A percentile compares a stretch with the other conserved stretches of the same genome.
Evolutionary conservation across 2,329 filamentous ascomycete genomes (phyloP).

Genomic region (Dissoconium aciculare): DNA sequence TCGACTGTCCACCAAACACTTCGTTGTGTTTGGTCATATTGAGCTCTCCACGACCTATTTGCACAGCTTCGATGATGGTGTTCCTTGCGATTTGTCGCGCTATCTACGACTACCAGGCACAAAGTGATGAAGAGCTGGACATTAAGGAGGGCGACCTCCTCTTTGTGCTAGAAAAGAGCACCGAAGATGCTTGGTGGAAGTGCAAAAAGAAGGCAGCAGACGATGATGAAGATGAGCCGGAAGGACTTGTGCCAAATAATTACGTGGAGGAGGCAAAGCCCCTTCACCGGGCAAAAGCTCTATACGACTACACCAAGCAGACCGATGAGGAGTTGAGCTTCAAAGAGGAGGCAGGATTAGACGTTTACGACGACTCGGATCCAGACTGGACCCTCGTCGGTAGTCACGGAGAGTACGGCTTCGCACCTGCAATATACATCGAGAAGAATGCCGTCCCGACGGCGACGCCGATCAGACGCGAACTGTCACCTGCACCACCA

Average conservation of each 20-base stretch:
- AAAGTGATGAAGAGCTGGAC: slow-evolving; percentile 70
- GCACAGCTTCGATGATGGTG: slow-evolving; percentile 53
- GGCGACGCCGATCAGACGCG: slow-evolving; percentile 24
- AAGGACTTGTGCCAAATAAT: slow-evolving; percentile 82
- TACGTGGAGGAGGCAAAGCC: slow-evolving; percentile 76
- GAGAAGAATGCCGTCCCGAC: slow-evolving; percentile 45
- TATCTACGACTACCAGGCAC: slow-evolving; percentile 82
- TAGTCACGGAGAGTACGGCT: slow-evolving; percentile 71
- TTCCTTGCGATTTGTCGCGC: slow-evolving; percentile 86
- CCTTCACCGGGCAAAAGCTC: slow-evolving; percentile 60
- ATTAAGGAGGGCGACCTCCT: slow-evolving; percentile 78
- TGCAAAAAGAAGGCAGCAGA: slow-evolving; percentile 71
- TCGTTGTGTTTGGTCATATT: not conserved
- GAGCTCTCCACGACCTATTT: too few relatives aligned
- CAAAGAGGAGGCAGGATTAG: slow-evolving; percentile 66
- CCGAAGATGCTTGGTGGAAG: slow-evolving; percentile 76
- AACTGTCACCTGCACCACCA: slow-evolving; percentile 19
- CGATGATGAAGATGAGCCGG: slow-evolving; percentile 84
- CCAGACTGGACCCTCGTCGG: slow-evolving; percentile 95
- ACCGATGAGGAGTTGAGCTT: slow-evolving; percentile 97
- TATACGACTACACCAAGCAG: slow-evolving; percentile 96
- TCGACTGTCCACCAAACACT: not conserved
- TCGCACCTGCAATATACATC: slow-evolving; percentile 93
- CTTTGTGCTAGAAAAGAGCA: slow-evolving; percentile 71
- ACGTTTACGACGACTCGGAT: slow-evolving; percentile 80